Percentiles rank a stretch among this genome's conserved stretches.
Conservation (phyloP, 2,329 filamentous ascomycete genomes). For the Fusarium hainanense region DNA sequence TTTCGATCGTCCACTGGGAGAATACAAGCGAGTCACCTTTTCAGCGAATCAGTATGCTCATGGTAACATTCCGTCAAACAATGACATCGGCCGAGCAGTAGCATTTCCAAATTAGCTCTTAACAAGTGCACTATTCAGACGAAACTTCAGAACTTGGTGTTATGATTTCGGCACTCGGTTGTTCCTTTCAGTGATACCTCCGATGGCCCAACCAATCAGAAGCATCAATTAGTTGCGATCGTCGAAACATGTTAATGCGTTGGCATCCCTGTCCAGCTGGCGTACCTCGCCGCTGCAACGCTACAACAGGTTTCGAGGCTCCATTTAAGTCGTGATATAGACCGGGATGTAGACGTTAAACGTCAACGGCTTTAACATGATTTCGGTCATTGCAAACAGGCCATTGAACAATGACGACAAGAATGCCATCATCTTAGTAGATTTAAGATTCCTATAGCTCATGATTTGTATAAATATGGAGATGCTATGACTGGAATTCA, state of each 20-base stretch:
- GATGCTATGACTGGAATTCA: background rate
- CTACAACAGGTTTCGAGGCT: conserved; percentile 33
- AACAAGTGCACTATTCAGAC: background rate
- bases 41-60: background rate
- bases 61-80: background rate
- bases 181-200: conserved; percentile 24
- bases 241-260: conserved; percentile 22
- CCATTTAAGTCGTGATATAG: conserved; percentile 19
- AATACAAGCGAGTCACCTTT: background rate
- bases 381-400: background rate
- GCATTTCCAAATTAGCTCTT: background rate
- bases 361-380: conserved; percentile 22
- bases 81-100: conserved; percentile 25
- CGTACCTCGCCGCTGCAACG: conserved; percentile 31
- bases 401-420: conserved; percentile 31
- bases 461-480: conserved; percentile 25
- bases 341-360: conserved; percentile 21
- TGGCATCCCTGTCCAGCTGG: conserved; percentile 33
- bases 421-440: conserved; percentile 1
- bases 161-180: conserved; percentile 11
- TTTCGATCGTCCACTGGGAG: background rate
- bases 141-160: conserved; percentile 3
- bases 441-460: background rate
- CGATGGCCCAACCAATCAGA: conserved; percentile 22
- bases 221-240: conserved; percentile 6